Evolutionary conservation across 345 rosid genomes (phyloP).

Genomic region (Orychophragmus violaceus): DNA sequence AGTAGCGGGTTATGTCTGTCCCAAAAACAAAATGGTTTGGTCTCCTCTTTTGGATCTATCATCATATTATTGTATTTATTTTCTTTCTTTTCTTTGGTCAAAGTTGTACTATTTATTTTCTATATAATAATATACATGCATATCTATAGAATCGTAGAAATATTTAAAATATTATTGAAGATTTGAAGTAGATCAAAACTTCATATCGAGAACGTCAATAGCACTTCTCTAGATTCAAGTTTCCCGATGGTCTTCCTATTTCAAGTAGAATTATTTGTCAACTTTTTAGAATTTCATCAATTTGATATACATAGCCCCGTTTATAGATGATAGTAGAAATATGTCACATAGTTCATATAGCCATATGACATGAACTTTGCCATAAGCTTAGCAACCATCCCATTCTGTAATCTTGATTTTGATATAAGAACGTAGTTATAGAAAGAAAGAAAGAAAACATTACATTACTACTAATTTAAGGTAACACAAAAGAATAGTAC

Average conservation of each 20-base stretch:
- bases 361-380: not conserved
- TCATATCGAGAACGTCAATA: constrained; percentile 5
- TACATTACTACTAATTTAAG: not conserved
- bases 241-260: not conserved
- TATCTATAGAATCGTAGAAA: constrained; percentile 5
- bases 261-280: not conserved
- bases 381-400: too few relatives aligned
- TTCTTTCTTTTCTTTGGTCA: too few relatives aligned
- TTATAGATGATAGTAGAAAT: not conserved
- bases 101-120: not conserved
- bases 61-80: not conserved
- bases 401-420: not conserved
- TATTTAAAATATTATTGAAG: constrained; percentile 4
- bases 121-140: not conserved
- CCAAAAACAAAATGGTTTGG: too few relatives aligned
- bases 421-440: not conserved
- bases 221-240: constrained; percentile 13
- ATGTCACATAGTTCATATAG: not conserved
- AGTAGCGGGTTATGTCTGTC: too few relatives aligned
- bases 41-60: constrained; percentile 22
- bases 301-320: not conserved
- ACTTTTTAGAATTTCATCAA: not conserved
- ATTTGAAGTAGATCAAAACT: constrained; percentile 15
- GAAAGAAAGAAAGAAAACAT: not conserved
- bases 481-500: not conserved